A percentile compares a stretch with the other conserved stretches of the same genome.
Conservation (phyloP, 257 asterid species). For the Primulina eburnea region DNA sequence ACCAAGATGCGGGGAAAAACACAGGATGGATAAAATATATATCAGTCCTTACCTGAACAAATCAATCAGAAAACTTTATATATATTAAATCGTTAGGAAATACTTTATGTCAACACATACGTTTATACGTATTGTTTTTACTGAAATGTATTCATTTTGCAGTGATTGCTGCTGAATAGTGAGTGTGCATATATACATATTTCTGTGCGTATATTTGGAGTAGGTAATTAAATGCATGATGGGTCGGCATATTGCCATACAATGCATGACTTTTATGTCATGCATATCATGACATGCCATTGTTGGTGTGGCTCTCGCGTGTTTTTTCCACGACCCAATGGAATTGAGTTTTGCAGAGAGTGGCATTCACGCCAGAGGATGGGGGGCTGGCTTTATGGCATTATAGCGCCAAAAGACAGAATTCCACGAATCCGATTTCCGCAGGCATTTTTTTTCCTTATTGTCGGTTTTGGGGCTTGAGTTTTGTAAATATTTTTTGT, state of each 20-base stretch:
- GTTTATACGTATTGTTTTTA: not conserved
- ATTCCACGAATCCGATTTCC: not conserved
- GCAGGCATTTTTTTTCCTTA: not conserved
- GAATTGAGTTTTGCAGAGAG: not conserved
- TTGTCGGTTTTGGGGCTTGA: not conserved
- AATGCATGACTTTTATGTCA: too few species aligned
- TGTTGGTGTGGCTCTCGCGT: not conserved
- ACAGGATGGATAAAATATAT: too few species aligned
- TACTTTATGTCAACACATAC: not conserved
- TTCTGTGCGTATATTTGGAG: not conserved
- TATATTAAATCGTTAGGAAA: not conserved
- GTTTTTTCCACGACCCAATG: not conserved
- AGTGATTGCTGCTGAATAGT: not conserved
- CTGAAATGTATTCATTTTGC: too few species aligned
- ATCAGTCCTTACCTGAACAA: too few species aligned
- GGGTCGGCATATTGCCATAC: not conserved
- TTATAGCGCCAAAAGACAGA: too few species aligned
- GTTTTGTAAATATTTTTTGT: not conserved
- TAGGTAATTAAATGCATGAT: not conserved
- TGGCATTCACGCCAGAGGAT: not conserved
- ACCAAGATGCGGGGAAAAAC: not conserved
- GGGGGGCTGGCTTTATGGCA: too few species aligned
- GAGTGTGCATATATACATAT: not conserved
- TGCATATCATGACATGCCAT: not conserved
- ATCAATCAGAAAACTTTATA: too few species aligned